Percentiles rank a stretch among this genome's conserved stretches.
Evolutionary conservation across 73 alveolate genomes (phyloP).

Genomic region (Urostyla sp.): DNA sequence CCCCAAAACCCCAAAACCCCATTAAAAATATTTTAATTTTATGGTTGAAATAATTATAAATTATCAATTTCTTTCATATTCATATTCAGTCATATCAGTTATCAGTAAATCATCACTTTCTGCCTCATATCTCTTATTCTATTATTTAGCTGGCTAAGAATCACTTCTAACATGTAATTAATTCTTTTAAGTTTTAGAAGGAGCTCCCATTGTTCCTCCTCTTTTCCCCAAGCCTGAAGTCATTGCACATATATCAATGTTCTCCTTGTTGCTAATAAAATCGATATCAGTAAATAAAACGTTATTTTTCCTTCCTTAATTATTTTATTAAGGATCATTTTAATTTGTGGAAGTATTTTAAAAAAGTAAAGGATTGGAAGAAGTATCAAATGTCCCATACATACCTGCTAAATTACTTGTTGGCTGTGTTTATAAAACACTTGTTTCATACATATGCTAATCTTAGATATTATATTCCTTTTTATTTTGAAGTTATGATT

Average conservation of each 20-base stretch:
- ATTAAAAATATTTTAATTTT: neutral
- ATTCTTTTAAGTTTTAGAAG: neutral
- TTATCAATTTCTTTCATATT: too few relatives aligned
- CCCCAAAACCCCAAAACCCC: too few relatives aligned
- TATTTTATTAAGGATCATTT: too few relatives aligned
- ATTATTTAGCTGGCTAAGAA: conserved; percentile 18
- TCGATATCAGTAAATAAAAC: conserved; percentile 18
- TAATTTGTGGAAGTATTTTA: too few relatives aligned
- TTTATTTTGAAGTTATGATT: neutral
- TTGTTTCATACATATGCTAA: too few relatives aligned
- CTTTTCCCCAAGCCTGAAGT: conserved; percentile 27
- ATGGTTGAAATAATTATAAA: neutral
- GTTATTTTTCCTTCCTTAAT: neutral
- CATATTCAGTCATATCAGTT: conserved; percentile 43
- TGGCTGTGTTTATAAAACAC: too few relatives aligned
- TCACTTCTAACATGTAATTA: conserved; percentile 46
- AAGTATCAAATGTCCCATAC: too few relatives aligned
- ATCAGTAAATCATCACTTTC: conserved; percentile 29
- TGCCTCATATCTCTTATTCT: conserved; percentile 38
- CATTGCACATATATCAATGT: neutral
- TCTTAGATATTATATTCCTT: too few relatives aligned
- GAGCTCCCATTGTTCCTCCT: conserved; percentile 34
- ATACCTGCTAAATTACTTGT: too few relatives aligned
- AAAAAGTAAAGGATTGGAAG: too few relatives aligned
- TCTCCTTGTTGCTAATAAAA: neutral